Evolutionary conservation across 208 protist species (phyloP).

Genomic region (Paratrypanosoma confusum): DNA sequence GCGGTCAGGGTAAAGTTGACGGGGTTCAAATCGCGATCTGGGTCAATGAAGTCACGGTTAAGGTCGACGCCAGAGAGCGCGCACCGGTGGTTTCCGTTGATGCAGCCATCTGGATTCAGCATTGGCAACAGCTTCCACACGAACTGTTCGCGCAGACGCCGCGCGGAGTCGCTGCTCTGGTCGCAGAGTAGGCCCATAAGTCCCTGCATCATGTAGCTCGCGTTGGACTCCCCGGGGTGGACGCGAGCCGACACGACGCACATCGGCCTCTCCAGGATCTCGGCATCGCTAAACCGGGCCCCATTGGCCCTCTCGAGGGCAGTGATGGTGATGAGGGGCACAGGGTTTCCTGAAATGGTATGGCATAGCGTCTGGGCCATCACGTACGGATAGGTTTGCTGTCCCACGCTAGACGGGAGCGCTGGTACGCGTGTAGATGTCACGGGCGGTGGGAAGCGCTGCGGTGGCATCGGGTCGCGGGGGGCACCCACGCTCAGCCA

Average conservation of each 20-base stretch:
- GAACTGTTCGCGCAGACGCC: constrained; percentile 45
- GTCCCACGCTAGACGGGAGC: neutral
- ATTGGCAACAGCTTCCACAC: constrained; percentile 96
- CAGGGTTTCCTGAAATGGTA: constrained; percentile 69
- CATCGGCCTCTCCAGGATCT: constrained; percentile 52
- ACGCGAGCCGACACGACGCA: constrained; percentile 90
- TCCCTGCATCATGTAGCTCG: constrained; percentile 94
- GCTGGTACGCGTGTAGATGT: neutral
- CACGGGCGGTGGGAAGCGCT: neutral
- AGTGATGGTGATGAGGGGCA: constrained; percentile 90
- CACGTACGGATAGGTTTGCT: constrained; percentile 1
- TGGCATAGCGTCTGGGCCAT: constrained; percentile 70
- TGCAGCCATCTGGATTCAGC: constrained; percentile 97
- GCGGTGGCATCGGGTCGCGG: neutral
- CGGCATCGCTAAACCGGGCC: constrained; percentile 17
- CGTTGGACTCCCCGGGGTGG: constrained; percentile 96
- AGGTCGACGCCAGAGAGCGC: constrained; percentile 91
- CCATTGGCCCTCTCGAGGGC: constrained; percentile 9
- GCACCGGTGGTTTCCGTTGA: constrained; percentile 96
- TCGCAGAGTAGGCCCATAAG: constrained; percentile 77
- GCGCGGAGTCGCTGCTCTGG: constrained; percentile 2
- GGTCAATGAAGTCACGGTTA: constrained; percentile 89
- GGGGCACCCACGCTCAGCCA: constrained; percentile 6
- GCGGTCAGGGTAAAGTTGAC: constrained; percentile 76
- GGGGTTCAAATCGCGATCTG: constrained; percentile 54